phyloP scores from a whole-genome alignment of 768 basidiomycete genomes.

The Favolaschia claudopus region DNA sequence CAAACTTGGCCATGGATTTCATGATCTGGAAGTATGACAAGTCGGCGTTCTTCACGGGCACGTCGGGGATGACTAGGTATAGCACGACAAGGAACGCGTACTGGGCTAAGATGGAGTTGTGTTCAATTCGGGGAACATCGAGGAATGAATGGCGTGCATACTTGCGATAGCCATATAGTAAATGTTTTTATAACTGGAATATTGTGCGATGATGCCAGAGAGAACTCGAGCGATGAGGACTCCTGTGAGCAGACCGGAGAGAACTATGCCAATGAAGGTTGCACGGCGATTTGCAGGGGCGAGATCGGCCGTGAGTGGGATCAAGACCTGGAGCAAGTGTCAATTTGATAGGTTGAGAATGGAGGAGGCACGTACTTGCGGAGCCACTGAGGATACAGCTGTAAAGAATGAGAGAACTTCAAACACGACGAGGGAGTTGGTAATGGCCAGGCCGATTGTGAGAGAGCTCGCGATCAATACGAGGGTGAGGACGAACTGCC shows the following conservation, averaged over 20 bases:
- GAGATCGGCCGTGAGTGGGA: slow-evolving; percentile 62
- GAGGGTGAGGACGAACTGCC: slow-evolving; percentile 60
- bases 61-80: slow-evolving; percentile 63
- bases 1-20: slow-evolving; percentile 63
- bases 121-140: no score
- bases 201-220: slow-evolving; percentile 63
- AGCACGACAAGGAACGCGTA: slow-evolving; percentile 47
- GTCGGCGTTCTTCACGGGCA: slow-evolving; percentile 58
- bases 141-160: not conserved
- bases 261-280: slow-evolving; percentile 61
- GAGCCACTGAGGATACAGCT: slow-evolving; percentile 57
- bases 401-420: slow-evolving; percentile 59
- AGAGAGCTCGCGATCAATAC: slow-evolving; percentile 49
- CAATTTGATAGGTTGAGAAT: no score
- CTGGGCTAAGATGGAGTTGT: slow-evolving; percentile 41
- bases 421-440: slow-evolving; percentile 51
- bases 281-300: slow-evolving; percentile 54
- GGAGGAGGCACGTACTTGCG: slow-evolving; percentile 56
- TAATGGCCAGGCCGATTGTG: slow-evolving; percentile 60
- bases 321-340: no score
- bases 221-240: slow-evolving; percentile 63
- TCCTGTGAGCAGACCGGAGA: slow-evolving; percentile 58
- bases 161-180: slow-evolving; percentile 62
- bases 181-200: slow-evolving; percentile 57
- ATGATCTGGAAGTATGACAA: slow-evolving; percentile 63